Evolutionary conservation across 2,329 filamentous ascomycete species (phyloP), one percentile per base, ranked within the genome.

Genomic region (Venturia carpophila): DNA sequence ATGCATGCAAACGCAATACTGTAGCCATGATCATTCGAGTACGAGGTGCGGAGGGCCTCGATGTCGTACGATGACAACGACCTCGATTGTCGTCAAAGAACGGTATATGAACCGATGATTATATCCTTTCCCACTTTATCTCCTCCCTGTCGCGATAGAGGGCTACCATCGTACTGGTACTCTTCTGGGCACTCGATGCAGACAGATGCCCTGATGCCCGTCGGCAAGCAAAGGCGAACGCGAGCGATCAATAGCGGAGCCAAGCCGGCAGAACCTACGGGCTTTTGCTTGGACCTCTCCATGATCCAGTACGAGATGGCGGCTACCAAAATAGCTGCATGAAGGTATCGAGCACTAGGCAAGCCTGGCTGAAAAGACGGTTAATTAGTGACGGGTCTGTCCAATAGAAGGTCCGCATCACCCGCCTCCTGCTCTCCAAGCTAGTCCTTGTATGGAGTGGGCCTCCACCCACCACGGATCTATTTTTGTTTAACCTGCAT

Each of bases 241-340:
- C 58, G 58, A 24, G 37, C 62, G 62, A 63, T 63, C 43, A n/a
- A 49, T 47, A 63, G 21, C 49, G 61, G 19, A 11, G 41, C 61
- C 21, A 63, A 63, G 43, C 30, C 61, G 61, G 41, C 42, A 63
- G 11, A 45, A 21, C 21, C 61, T 30, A 41, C 47, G 34, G n/a
- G 5, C 47, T 13, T 56, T 11, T 21, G 61, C 61, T 45, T 49
- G 61, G 61, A 6, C 61, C 61, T 49, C 19, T 27, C 10, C 9
- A 45, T 30, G 61, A 42, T 37, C 52, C 52, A 58, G 52, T 58
- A 1, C 37, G 15, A 37, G 52, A 58, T 34, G 52, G 61, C 61
- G 61, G 61, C 61, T 47, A 63, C 61, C 42, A 52, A 63, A 63
- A 63, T 63, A 63, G 61, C 43, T 52, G 34, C 21, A 63, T 63